These are phyloP conservation scores for Afroboletus lepidellus DNA, from an alignment of 1,284 basidiomycete genomes.

Conservation along the genomic window DNA sequence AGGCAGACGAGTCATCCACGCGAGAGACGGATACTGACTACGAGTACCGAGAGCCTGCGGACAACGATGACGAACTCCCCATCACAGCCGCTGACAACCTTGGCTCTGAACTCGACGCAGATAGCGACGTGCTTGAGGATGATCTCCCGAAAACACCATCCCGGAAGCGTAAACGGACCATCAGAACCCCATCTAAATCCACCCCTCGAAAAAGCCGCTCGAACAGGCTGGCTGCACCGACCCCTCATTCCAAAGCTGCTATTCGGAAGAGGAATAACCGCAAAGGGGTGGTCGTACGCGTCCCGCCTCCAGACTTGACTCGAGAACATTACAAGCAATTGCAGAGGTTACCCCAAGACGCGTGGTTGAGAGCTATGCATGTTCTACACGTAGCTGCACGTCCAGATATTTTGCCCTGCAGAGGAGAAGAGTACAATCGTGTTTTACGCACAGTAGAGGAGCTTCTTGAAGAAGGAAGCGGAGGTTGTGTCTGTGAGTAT, in stretches of 20 bases:
- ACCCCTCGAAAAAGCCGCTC: slow-evolving; percentile 33
- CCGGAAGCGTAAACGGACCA: slow-evolving; percentile 36
- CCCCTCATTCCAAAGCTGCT: slow-evolving; percentile 66
- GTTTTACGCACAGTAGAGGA: slow-evolving; percentile 82
- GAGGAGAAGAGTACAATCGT: slow-evolving; percentile 83
- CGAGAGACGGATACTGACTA: slow-evolving; percentile 23
- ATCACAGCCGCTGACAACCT: background rate
- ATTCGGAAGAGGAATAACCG: slow-evolving; percentile 42
- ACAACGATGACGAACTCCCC: slow-evolving; percentile 17
- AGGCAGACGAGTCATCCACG: slow-evolving; percentile 20
- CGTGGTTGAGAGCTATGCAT: slow-evolving; percentile 84
- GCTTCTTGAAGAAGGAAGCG: slow-evolving; percentile 88
- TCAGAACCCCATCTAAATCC: slow-evolving; percentile 29
- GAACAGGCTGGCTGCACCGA: slow-evolving; percentile 48
- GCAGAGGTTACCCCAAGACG: slow-evolving; percentile 61
- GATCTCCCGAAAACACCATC: slow-evolving; percentile 38
- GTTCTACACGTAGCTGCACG: slow-evolving; percentile 92
- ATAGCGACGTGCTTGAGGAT: slow-evolving; percentile 11
- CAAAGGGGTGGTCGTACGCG: slow-evolving; percentile 34
- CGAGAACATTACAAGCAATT: slow-evolving; percentile 37
- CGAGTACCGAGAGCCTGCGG: slow-evolving; percentile 17
- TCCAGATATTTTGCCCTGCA: slow-evolving; percentile 87
- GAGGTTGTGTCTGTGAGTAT: slow-evolving; percentile 89
- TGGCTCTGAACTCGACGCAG: slow-evolving; percentile 10
- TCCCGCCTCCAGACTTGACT: slow-evolving; percentile 38